Percentiles rank a stretch among this genome's conserved stretches.
These are phyloP conservation scores for Helotiales sp. DNA, from an alignment of 2,329 filamentous ascomycete species.

Conservation along the genomic window DNA sequence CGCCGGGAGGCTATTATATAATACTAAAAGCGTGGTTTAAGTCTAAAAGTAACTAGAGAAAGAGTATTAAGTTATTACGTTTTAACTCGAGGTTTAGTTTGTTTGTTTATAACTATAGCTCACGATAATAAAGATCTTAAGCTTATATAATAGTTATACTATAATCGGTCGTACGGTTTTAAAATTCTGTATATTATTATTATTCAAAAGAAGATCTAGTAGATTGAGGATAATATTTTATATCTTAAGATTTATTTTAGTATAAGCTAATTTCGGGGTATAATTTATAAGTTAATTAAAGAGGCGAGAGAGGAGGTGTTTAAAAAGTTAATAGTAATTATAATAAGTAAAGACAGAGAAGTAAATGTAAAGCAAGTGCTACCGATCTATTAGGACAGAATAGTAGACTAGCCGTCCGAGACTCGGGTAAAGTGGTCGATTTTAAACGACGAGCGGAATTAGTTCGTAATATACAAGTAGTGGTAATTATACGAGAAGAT, in stretches of 20 bases:
- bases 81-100: background rate
- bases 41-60: background rate
- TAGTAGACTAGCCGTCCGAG: too few relatives aligned
- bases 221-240: conserved; percentile 17
- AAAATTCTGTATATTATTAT: conserved; percentile 26
- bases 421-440: too few relatives aligned
- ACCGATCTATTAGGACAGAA: too few relatives aligned
- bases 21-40: background rate
- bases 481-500: too few relatives aligned
- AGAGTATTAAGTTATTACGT: conserved; percentile 15
- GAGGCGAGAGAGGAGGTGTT: too few relatives aligned
- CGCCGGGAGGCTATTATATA: background rate
- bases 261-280: too few relatives aligned
- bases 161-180: conserved; percentile 17
- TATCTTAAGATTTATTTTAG: background rate
- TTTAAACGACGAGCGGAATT: too few relatives aligned
- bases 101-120: conserved; percentile 19
- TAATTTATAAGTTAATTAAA: too few relatives aligned
- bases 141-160: conserved; percentile 23
- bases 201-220: conserved; percentile 12
- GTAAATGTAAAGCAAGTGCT: too few relatives aligned
- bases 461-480: too few relatives aligned
- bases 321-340: too few relatives aligned
- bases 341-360: too few relatives aligned
- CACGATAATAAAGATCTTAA: conserved; percentile 7